Conservation (phyloP, 768 basidiomycete genomes). For the Boletales sp. region DNA sequence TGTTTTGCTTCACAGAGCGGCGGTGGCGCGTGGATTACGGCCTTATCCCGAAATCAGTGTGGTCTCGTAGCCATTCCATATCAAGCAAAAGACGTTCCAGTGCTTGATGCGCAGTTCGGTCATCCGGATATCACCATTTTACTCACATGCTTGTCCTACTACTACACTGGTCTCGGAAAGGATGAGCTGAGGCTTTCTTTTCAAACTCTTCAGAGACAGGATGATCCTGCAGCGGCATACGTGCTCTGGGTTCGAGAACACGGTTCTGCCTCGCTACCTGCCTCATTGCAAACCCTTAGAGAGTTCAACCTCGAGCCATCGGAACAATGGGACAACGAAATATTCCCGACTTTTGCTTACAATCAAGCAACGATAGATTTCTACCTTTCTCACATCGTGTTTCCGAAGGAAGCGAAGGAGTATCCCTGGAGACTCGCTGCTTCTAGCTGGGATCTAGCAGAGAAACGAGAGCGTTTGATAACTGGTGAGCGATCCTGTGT, state of each 20-base stretch:
- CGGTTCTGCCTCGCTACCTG: neutral
- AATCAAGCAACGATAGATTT: neutral
- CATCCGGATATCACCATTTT: constrained; percentile 33
- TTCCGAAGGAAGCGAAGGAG: neutral
- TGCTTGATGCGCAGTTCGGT: constrained; percentile 30
- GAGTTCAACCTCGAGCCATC: neutral
- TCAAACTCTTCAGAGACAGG: neutral
- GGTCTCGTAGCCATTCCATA: constrained; percentile 37
- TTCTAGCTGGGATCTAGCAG: neutral
- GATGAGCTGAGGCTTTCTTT: neutral
- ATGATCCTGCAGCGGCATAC: neutral
- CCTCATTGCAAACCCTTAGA: neutral
- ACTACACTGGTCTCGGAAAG: neutral
- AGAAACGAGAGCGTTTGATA: neutral
- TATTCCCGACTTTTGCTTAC: neutral
- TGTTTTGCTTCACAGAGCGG: constrained; percentile 23
- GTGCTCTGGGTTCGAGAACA: neutral
- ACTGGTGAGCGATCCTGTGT: neutral
- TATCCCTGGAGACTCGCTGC: neutral
- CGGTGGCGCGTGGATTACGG: constrained; percentile 35
- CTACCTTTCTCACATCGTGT: constrained; percentile 17
- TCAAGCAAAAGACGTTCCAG: constrained; percentile 33
- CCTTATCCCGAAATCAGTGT: constrained; percentile 2
- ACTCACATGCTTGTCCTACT: constrained; percentile 20
- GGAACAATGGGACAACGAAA: neutral